Percentiles rank a stretch among this genome's conserved stretches.
Evolutionary conservation across 2,329 filamentous ascomycete species (phyloP).

Genomic region (Trichophyton schoenleinii): DNA sequence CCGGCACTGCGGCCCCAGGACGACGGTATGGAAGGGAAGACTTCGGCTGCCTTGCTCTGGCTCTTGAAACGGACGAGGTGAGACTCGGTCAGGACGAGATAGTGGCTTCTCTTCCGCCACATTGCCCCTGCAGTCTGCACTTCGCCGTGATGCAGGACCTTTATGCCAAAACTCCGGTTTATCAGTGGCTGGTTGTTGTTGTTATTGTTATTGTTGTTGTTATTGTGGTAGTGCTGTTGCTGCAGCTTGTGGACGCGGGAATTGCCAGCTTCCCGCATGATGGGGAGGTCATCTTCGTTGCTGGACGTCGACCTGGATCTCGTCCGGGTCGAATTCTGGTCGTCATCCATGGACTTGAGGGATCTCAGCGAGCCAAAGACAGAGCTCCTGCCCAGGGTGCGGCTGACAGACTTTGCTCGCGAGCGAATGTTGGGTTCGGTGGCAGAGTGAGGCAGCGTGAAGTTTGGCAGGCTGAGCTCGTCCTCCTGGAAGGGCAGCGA

Average conservation of each 20-base stretch:
- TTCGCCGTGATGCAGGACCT: slow-evolving; percentile 54
- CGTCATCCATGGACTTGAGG: slow-evolving; percentile 40
- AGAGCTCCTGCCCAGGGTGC: slow-evolving; percentile 35
- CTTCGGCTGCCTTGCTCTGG: slow-evolving; percentile 52
- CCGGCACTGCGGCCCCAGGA: slow-evolving; percentile 31
- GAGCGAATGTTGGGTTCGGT: slow-evolving; percentile 8
- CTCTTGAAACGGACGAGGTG: slow-evolving; percentile 58
- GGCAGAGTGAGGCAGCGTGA: slow-evolving; percentile 9
- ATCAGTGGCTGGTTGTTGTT: not conserved
- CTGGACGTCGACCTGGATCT: slow-evolving; percentile 40
- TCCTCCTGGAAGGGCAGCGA: not conserved
- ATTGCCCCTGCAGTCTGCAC: slow-evolving; percentile 57
- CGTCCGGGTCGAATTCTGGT: slow-evolving; percentile 33
- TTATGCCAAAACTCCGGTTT: slow-evolving; percentile 20
- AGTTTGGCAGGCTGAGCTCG: not conserved
- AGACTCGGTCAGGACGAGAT: slow-evolving; percentile 56
- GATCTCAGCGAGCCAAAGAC: slow-evolving; percentile 48
- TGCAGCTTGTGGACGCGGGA: not conserved
- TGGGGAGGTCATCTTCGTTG: slow-evolving; percentile 33
- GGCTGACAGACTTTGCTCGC: slow-evolving; percentile 28
- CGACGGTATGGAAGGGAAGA: slow-evolving; percentile 43
- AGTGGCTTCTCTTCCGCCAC: slow-evolving; percentile 63
- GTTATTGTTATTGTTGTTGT: too few species aligned
- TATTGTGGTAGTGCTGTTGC: not conserved
- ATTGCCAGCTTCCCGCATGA: slow-evolving; percentile 4